Conservation (phyloP, 495 filamentous ascomycete species). For the Talaromyces ruber region DNA sequence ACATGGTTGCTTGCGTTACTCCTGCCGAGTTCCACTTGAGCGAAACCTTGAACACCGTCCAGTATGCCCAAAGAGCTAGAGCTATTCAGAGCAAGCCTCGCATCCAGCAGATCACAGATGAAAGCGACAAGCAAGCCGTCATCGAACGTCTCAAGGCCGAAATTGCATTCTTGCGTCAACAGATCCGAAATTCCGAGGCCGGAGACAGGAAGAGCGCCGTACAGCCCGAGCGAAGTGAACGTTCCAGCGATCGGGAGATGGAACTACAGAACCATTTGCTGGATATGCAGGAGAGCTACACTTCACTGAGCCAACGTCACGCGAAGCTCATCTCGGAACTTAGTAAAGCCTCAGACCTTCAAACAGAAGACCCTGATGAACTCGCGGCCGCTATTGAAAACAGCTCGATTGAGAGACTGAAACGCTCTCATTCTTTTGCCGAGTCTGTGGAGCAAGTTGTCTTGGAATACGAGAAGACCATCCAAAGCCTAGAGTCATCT, state of each 20-base stretch:
- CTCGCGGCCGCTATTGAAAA: slow-evolving; percentile 54
- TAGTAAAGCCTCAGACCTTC: slow-evolving; percentile 67
- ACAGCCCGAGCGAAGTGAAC: slow-evolving; percentile 62
- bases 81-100: slow-evolving; percentile 96
- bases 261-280: slow-evolving; percentile 92
- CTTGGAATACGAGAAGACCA: slow-evolving; percentile 97
- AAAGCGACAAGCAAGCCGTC: slow-evolving; percentile 87
- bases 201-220: slow-evolving; percentile 48
- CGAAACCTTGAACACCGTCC: slow-evolving; percentile 92
- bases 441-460: slow-evolving; percentile 94
- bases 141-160: slow-evolving; percentile 94
- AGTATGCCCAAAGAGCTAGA: slow-evolving; percentile 93
- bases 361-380: slow-evolving; percentile 49
- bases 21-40: slow-evolving; percentile 95
- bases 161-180: slow-evolving; percentile 87
- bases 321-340: slow-evolving; percentile 93
- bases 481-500: slow-evolving; percentile 85
- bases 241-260: slow-evolving; percentile 74
- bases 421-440: slow-evolving; percentile 90
- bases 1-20: slow-evolving; percentile 98
- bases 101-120: slow-evolving; percentile 85
- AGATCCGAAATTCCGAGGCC: slow-evolving; percentile 68
- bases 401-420: slow-evolving; percentile 79
- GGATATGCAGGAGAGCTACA: slow-evolving; percentile 93
- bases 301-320: slow-evolving; percentile 79